Evolutionary conservation across 1,139 yeast species (phyloP).

Genomic region (Saccharomyces hybrid): DNA sequence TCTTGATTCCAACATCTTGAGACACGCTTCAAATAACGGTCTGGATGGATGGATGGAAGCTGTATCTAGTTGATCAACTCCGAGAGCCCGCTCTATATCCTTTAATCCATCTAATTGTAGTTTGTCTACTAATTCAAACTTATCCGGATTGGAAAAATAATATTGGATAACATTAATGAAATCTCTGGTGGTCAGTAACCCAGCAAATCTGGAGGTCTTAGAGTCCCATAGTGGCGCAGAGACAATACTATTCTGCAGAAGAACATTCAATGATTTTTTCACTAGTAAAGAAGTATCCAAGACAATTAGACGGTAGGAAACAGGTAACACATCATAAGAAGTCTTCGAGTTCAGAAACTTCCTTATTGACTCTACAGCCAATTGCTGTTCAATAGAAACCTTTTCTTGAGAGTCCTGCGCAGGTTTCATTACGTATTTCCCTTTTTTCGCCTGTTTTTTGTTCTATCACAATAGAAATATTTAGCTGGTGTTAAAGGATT

Average conservation of each 20-base stretch:
- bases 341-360: conserved; percentile 82
- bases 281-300: conserved; percentile 87
- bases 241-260: conserved; percentile 88
- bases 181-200: conserved; percentile 84
- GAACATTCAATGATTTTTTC: conserved; percentile 81
- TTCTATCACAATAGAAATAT: neutral
- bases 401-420: conserved; percentile 20
- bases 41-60: conserved; percentile 87
- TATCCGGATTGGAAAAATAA: conserved; percentile 83
- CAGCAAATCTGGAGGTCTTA: conserved; percentile 84
- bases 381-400: conserved; percentile 45
- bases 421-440: neutral
- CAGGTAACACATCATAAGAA: conserved; percentile 94
- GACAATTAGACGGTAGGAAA: conserved; percentile 85
- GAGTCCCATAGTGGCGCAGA: conserved; percentile 98
- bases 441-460: neutral
- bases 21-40: conserved; percentile 88
- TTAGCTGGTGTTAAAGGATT: neutral
- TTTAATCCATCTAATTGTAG: conserved; percentile 77
- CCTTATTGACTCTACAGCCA: conserved; percentile 72
- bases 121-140: conserved; percentile 82
- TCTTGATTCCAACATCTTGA: conserved; percentile 79
- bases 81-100: conserved; percentile 81
- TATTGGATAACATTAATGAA: conserved; percentile 94
- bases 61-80: conserved; percentile 84